A percentile compares a stretch with the other conserved stretches of the same genome.
phyloP scores from a whole-genome alignment of 768 basidiomycete species.

The Gyrodon lividus region DNA sequence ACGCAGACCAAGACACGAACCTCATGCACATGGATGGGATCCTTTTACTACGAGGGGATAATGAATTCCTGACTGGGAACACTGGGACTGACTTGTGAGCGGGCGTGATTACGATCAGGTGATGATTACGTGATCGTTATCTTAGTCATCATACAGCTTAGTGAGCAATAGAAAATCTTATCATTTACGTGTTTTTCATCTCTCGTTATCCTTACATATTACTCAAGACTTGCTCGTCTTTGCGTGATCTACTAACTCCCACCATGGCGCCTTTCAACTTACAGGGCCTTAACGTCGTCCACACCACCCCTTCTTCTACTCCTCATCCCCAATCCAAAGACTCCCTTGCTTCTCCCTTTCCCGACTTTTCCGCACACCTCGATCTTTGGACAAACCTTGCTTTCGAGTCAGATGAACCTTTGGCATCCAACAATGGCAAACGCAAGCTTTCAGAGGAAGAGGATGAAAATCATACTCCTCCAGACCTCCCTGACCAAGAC shows the following conservation, averaged over 20 bases:
- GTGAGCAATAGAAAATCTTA: conserved; percentile 14
- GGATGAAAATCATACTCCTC: conserved; percentile 39
- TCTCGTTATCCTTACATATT: conserved; percentile 2
- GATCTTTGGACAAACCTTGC: conserved; percentile 82
- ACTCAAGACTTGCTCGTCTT: conserved; percentile 3
- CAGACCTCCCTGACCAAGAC: conserved; percentile 43
- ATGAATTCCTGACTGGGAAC: too few species aligned
- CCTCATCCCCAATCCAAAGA: conserved; percentile 45
- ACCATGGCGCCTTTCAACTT: conserved; percentile 62
- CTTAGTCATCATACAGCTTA: conserved; percentile 11
- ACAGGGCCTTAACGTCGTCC: conserved; percentile 80
- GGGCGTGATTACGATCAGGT: too few species aligned
- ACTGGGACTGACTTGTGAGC: too few species aligned
- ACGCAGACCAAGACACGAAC: too few species aligned
- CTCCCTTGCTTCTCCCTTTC: conserved; percentile 61
- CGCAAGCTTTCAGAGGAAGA: conserved; percentile 34
- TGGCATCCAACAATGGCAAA: conserved; percentile 37
- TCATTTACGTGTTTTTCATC: not conserved
- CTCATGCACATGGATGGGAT: too few species aligned
- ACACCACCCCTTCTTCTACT: conserved; percentile 45
- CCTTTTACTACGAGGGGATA: too few species aligned
- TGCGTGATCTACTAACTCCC: not conserved
- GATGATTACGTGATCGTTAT: not conserved
- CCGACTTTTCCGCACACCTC: conserved; percentile 75
- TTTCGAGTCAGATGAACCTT: conserved; percentile 74